Percentiles rank a stretch among this genome's conserved stretches.
phyloP scores from a whole-genome alignment of 768 basidiomycete species.

The Russula emetica region DNA sequence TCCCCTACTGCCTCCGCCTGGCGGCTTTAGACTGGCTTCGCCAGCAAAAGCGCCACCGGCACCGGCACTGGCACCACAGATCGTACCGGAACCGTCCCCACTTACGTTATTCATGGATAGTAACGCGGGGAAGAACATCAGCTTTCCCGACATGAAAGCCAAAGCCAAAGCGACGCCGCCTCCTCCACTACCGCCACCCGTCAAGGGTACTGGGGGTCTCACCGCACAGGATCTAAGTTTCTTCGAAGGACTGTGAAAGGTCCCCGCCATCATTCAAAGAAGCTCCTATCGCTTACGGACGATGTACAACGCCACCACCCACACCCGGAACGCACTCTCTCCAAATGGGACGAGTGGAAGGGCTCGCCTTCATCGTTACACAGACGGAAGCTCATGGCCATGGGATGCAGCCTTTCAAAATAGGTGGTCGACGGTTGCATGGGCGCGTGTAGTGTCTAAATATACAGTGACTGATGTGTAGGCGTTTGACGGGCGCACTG shows the following conservation, averaged over 20 bases:
- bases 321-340: background rate
- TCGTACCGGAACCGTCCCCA: conserved; percentile 22
- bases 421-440: background rate
- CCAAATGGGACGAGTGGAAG: background rate
- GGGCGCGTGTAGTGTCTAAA: background rate
- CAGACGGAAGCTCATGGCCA: background rate
- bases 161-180: conserved; percentile 10
- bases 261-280: background rate
- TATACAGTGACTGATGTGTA: background rate
- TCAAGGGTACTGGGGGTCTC: conserved; percentile 46
- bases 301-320: background rate
- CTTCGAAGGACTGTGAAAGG: conserved; percentile 66
- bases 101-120: conserved; percentile 21
- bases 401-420: background rate
- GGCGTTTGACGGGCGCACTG: conserved; percentile 2
- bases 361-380: no score
- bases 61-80: background rate
- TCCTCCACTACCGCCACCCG: conserved; percentile 18
- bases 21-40: conserved; percentile 2
- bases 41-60: background rate
- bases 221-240: conserved; percentile 85
- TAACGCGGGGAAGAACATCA: conserved; percentile 4
- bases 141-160: conserved; percentile 7
- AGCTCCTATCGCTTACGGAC: background rate
- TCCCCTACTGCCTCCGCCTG: conserved; percentile 20